Evolutionary conservation across 176 grass and related monocot species (phyloP), one percentile per base, ranked within the genome.

Genomic region (Juncus effusus): DNA sequence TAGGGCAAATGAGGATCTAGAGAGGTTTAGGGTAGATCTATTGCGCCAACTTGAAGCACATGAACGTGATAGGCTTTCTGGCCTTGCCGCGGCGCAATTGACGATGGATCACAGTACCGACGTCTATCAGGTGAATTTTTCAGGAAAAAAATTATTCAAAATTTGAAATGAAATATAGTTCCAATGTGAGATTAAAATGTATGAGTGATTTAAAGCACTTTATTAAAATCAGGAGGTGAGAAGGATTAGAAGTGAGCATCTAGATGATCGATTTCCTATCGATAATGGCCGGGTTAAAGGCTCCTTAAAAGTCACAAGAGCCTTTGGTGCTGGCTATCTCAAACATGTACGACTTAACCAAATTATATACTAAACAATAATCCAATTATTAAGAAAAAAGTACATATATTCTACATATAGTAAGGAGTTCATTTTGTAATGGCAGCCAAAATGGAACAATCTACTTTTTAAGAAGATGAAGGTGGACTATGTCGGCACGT

Each of bases 51-150:
- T 79, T 16, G 84, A 88, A 70, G 82, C 70, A 37, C 76, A 79
- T 51, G 92, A 81, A 4, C 69, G 67, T 51, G 79, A 63, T 3
- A 80, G 91, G 12, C 72, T 88, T 28, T 72, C 50, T 38, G 67
- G 77, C 3, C 59, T 78, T 54, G 57, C 44, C 2, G 88, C 88
- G 5, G 35, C 84, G 63, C 93, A 91, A 80, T 73, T 97, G 38
- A 97, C 93, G 47, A 54, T 79, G 67, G 93, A 97, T 60, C 93
- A 97, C 66, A 84, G 80, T 77, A 91, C 93, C 40, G 82, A 2
- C 59, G 59, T 61, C 7, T 72, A 69, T 78, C 80, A 83, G 81
- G 90, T 95, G 60, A 79, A 14, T 11, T 3, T 6, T 59, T 14
- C 36, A 16, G 3, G 9, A 45, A 3, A 4, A 7, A 4, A 45